These are phyloP conservation scores for Solanum neorickii DNA, from an alignment of 257 asterid genomes.

Conservation along the genomic window DNA sequence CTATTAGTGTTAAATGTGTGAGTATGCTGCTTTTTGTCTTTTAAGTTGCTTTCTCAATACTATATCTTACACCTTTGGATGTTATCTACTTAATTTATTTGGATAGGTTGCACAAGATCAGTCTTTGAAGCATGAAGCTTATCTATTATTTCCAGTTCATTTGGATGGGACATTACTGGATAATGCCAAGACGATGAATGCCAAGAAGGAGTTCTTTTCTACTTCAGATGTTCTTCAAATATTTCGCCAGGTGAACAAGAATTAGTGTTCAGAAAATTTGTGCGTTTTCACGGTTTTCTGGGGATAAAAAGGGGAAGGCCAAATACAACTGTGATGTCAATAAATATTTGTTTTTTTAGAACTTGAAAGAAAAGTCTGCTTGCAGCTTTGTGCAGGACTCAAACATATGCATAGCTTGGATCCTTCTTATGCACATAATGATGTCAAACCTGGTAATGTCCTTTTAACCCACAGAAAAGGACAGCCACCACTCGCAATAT, in stretches of 20 bases:
- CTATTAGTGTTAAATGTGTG: neutral
- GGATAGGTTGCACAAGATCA: constrained; percentile 75
- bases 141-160: constrained; percentile 88
- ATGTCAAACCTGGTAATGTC: constrained; percentile 91
- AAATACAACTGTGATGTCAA: neutral
- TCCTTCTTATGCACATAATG: constrained; percentile 94
- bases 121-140: constrained; percentile 94
- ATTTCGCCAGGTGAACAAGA: constrained; percentile 64
- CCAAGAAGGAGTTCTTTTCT: constrained; percentile 80
- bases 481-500: constrained; percentile 62
- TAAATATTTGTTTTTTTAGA: neutral
- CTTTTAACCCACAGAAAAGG: constrained; percentile 83
- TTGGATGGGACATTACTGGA: constrained; percentile 90
- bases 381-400: constrained; percentile 98
- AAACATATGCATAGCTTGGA: constrained; percentile 91
- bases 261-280: neutral
- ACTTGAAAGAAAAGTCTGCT: constrained; percentile 7
- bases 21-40: neutral
- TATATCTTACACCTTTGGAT: neutral
- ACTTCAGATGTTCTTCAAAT: constrained; percentile 88
- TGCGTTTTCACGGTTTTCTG: neutral
- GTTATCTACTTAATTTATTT: constrained; percentile 4
- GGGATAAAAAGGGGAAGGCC: neutral
- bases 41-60: neutral
- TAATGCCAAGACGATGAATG: constrained; percentile 59